A percentile compares a stretch with the other conserved stretches of the same genome.
These are phyloP conservation scores for Rubroboletus pulcherrimus DNA, from an alignment of 768 basidiomycete genomes.

Conservation along the genomic window DNA sequence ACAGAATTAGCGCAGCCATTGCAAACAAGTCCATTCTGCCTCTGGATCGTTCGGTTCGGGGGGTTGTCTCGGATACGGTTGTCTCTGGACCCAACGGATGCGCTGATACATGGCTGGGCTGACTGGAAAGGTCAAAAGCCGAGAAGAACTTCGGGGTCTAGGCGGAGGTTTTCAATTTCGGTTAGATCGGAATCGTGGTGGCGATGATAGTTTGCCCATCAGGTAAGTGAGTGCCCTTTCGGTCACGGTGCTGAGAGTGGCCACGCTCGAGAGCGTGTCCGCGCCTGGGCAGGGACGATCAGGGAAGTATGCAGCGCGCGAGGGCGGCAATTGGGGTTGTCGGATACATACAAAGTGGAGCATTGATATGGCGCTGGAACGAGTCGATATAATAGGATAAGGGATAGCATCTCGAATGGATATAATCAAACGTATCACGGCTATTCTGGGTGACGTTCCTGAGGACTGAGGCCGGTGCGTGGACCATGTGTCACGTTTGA, in stretches of 20 bases:
- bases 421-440: constrained; percentile 3
- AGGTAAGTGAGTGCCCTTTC: constrained; percentile 8
- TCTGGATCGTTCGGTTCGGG: not conserved
- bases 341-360: not conserved
- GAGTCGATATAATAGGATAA: constrained; percentile 10
- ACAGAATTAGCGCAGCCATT: constrained; percentile 6
- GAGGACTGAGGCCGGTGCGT: constrained; percentile 11
- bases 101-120: not conserved
- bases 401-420: constrained; percentile 8
- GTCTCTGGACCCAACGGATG: not conserved
- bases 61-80: not conserved
- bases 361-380: not conserved
- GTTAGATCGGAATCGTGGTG: constrained; percentile 29
- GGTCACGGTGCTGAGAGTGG: not conserved
- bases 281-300: not conserved
- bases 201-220: constrained; percentile 21
- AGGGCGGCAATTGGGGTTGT: not conserved
- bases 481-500: constrained; percentile 12
- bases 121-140: not conserved
- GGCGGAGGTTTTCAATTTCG: constrained; percentile 26
- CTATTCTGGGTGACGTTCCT: constrained; percentile 24
- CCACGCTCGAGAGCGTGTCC: not conserved
- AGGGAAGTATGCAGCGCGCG: not conserved
- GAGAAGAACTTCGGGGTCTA: constrained; percentile 9
- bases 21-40: not conserved